Evolutionary conservation across 2,329 filamentous ascomycete genomes (phyloP), one percentile per base, ranked within the genome.

Genomic region (Trichoderma atrobrunneum): DNA sequence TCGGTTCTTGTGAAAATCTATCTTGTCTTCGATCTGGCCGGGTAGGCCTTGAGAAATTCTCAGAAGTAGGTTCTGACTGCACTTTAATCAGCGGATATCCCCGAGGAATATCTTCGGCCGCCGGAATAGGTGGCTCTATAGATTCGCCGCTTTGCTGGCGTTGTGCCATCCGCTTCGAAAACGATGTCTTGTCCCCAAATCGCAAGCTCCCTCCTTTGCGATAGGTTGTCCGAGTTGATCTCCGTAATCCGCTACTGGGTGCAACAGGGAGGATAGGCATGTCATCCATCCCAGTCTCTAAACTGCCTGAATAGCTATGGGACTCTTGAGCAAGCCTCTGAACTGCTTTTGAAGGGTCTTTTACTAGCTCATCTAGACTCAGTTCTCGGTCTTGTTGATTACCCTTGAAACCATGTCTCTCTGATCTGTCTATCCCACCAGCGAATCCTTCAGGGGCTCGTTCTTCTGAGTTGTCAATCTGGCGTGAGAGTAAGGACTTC

Each of bases 401-500:
- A 67, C 85, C 84, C 76, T 87, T 80, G 32, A 93, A 96, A 73
- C 89, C 88, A 79, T 94, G 91, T 75, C 92, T 87, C 77, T 93
- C 92, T 72, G 97, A 82, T 74, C 90, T 87, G 73, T 97, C 95
- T 18, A 94, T 92, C 24, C 94, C 95, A 83, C 98, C 94, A 74
- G 92, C 87, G 79, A 96, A 97, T 51, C 89, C 90, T 48, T 89
- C 87, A 21, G 83, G 85, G 28, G 84, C 86, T 72, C 83, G 83
- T 0, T 87, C 87, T 10, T 87, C 86, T 5, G 90, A 89, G 75
- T 89, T 92, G 76, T 97, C 93, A 72, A 99, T 93, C 80, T 98
- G 95, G 72, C 92, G 89, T 7, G 95, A 98, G 6, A 99, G 86
- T 93, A 97, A 98, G 0, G 95, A 98, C 82, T 96, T 97, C 82